A percentile compares a stretch with the other conserved stretches of the same genome.
Conservation (phyloP, 768 basidiomycete species). For the Tricholoma terreum region DNA sequence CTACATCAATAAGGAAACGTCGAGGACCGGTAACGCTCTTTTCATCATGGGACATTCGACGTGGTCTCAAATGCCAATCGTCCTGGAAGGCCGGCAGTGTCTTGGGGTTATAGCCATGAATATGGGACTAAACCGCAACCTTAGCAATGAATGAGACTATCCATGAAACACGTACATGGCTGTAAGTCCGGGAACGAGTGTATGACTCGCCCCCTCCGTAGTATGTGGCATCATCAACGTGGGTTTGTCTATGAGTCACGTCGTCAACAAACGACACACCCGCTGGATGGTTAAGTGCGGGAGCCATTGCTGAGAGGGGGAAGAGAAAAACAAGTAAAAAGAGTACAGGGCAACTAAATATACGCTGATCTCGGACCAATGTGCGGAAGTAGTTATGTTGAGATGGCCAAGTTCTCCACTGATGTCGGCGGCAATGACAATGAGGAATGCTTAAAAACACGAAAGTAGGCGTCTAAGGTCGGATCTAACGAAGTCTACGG, state of each 20-base stretch:
- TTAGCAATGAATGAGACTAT: slow-evolving; percentile 1
- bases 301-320: slow-evolving; percentile 48
- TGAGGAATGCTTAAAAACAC: background rate
- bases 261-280: slow-evolving; percentile 69
- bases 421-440: slow-evolving; percentile 19
- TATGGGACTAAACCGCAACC: slow-evolving; percentile 49
- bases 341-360: background rate
- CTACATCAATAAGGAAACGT: slow-evolving; percentile 94
- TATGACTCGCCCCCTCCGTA: slow-evolving; percentile 79
- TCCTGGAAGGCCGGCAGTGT: slow-evolving; percentile 72
- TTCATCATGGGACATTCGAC: slow-evolving; percentile 92
- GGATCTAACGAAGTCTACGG: background rate
- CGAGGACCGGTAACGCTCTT: slow-evolving; percentile 76
- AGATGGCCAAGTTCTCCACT: slow-evolving; percentile 1
- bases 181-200: slow-evolving; percentile 85
- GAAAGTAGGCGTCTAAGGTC: background rate
- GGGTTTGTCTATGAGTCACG: slow-evolving; percentile 39
- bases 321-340: background rate
- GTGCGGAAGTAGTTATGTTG: background rate
- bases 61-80: slow-evolving; percentile 66
- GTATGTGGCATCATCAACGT: slow-evolving; percentile 75
- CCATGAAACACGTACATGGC: slow-evolving; percentile 55
- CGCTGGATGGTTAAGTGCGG: slow-evolving; percentile 59
- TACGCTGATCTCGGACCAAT: slow-evolving; percentile 1
- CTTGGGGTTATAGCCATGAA: slow-evolving; percentile 72